A percentile compares a stretch with the other conserved stretches of the same genome.
Evolutionary conservation across 129 eudicot genomes (phyloP).

Genomic region (Flaveria brownii): DNA sequence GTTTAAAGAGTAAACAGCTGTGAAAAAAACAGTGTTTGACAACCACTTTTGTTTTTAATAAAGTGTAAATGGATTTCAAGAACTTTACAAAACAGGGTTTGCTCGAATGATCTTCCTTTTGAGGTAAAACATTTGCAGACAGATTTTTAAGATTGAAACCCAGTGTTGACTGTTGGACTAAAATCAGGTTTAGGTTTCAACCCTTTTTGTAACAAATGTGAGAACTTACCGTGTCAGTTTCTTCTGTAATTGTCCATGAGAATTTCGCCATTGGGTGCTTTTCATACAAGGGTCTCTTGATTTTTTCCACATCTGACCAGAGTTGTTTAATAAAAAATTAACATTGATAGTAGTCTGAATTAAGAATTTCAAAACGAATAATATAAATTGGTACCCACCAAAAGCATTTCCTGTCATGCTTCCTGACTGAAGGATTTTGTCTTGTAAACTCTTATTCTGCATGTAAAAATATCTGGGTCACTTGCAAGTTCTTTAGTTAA

Average conservation of each 20-base stretch:
- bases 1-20: constrained; percentile 14
- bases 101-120: constrained; percentile 4
- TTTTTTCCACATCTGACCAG: constrained; percentile 69
- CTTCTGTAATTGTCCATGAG: constrained; percentile 89
- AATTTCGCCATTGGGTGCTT: constrained; percentile 95
- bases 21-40: background rate
- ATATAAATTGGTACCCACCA: constrained; percentile 48
- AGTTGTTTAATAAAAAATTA: constrained; percentile 25
- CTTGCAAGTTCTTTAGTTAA: background rate
- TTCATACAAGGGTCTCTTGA: constrained; percentile 82
- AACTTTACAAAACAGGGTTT: background rate
- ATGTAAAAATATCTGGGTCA: constrained; percentile 17
- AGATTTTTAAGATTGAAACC: constrained; percentile 19
- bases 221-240: constrained; percentile 75
- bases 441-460: constrained; percentile 82
- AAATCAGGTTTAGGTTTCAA: constrained; percentile 1
- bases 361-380: background rate
- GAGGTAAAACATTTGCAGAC: constrained; percentile 15
- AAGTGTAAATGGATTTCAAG: background rate
- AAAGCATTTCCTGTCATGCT: constrained; percentile 55
- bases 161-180: background rate
- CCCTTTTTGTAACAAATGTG: background rate
- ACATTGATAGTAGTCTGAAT: constrained; percentile 16
- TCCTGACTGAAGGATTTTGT: constrained; percentile 68
- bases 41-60: background rate